A percentile compares a stretch with the other conserved stretches of the same genome.
Evolutionary conservation across 2,329 filamentous ascomycete genomes (phyloP).

Genomic region (Ophiostoma triangulosporum): DNA sequence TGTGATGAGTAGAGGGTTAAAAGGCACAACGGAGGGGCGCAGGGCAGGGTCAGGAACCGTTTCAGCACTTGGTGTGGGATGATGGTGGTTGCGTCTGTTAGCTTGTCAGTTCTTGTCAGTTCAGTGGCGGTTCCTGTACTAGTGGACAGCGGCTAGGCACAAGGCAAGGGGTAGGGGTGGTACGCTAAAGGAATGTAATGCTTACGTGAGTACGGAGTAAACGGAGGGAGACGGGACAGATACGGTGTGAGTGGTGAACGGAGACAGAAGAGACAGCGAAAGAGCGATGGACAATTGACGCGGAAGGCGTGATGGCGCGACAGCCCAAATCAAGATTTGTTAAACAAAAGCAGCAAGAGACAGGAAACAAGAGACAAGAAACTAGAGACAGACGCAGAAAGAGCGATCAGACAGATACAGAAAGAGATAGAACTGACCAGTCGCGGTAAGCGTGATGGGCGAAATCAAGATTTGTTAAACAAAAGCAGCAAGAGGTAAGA

Average conservation of each 20-base stretch:
- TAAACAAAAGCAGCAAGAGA: no score
- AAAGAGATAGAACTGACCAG: no score
- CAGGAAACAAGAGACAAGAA: no score
- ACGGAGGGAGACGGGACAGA: background rate
- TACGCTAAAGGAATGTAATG: no score
- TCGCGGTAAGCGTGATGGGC: no score
- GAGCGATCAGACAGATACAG: background rate
- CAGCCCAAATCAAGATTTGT: no score
- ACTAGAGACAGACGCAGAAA: background rate
- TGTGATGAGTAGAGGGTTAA: background rate
- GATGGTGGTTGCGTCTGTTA: background rate
- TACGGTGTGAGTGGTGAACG: background rate
- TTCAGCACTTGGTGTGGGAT: background rate
- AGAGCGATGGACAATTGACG: no score
- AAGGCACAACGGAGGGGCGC: background rate
- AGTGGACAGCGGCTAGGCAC: background rate
- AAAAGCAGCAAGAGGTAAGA: background rate
- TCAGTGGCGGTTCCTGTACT: background rate
- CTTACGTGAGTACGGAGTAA: no score
- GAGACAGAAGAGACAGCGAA: no score
- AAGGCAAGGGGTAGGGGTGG: background rate
- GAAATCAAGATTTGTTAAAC: background rate
- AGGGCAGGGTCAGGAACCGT: background rate
- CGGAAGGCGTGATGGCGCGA: no score
- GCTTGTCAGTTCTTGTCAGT: background rate